phyloP scores from a whole-genome alignment of 306 rosid species.

The Abrus precatorius region DNA sequence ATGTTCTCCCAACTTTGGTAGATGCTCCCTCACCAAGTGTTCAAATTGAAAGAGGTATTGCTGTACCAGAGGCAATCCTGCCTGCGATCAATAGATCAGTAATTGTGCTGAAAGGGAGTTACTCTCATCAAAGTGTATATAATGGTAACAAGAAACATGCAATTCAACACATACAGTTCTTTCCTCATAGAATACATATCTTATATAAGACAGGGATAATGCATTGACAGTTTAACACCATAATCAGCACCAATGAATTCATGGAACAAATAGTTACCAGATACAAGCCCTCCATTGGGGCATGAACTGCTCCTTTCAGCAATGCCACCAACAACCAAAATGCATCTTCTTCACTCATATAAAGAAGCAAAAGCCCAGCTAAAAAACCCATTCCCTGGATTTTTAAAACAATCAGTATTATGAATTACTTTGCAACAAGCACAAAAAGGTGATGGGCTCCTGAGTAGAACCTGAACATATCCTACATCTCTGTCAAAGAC shows the following conservation, averaged over 20 bases:
- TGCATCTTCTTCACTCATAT: conserved; percentile 99
- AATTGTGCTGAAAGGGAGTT: conserved; percentile 33
- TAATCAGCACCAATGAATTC: neutral
- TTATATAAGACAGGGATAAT: conserved; percentile 10
- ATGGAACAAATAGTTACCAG: conserved; percentile 61
- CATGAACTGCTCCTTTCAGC: conserved; percentile 98
- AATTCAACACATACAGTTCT: conserved; percentile 8
- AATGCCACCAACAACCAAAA: conserved; percentile 97
- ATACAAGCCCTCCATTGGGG: conserved; percentile 98
- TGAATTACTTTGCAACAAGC: conserved; percentile 24
- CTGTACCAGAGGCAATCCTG: conserved; percentile 95
- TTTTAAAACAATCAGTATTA: conserved; percentile 52
- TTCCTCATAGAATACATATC: neutral
- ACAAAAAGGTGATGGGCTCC: conserved; percentile 28
- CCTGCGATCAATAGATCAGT: conserved; percentile 56
- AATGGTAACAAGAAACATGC: conserved; percentile 30
- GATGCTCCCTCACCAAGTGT: conserved; percentile 74
- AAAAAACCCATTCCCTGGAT: conserved; percentile 98
- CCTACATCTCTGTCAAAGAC: conserved; percentile 97
- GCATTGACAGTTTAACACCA: conserved; percentile 6
- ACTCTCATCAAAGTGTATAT: conserved; percentile 6
- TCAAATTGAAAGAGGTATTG: conserved; percentile 93
- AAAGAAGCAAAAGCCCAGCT: conserved; percentile 95
- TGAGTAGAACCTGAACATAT: conserved; percentile 89
- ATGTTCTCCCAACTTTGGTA: conserved; percentile 94